Evolutionary conservation across 2,329 filamentous ascomycete genomes (phyloP).

Genomic region (Calonectria fujianensis): DNA sequence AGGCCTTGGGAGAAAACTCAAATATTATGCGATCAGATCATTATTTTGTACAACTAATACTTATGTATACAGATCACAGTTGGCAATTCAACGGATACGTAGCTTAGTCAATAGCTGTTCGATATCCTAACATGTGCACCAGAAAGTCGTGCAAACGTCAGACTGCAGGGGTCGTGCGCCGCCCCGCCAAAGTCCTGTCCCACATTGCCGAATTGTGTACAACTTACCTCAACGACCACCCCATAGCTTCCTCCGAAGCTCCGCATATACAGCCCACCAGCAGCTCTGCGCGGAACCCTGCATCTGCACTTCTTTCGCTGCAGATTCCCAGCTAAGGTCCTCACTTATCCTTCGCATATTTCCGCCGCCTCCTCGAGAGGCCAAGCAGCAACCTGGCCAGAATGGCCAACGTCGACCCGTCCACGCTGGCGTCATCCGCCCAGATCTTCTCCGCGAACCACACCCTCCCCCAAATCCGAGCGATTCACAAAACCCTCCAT

Average conservation of each 20-base stretch:
- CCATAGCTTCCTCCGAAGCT: conserved; percentile 13
- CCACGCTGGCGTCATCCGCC: conserved; percentile 68
- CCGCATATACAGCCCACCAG: conserved; percentile 19
- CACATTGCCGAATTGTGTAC: conserved; percentile 52
- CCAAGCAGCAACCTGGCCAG: conserved; percentile 43
- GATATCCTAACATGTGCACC: not conserved
- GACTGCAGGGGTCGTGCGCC: conserved; percentile 40
- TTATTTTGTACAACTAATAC: not conserved
- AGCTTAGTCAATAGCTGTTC: not conserved
- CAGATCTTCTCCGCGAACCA: conserved; percentile 74
- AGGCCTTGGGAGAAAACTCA: not conserved
- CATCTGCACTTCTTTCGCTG: conserved; percentile 42
- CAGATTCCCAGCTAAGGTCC: conserved; percentile 29
- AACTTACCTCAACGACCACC: conserved; percentile 42
- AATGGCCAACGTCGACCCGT: conserved; percentile 68
- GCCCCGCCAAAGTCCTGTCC: conserved; percentile 50
- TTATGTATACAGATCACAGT: not conserved
- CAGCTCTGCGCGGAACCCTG: conserved; percentile 21
- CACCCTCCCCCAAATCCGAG: conserved; percentile 78
- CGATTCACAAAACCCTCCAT: conserved; percentile 77
- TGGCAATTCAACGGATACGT: not conserved
- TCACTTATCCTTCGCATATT: conserved; percentile 12
- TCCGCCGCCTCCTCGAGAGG: conserved; percentile 21
- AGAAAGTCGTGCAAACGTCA: not conserved
- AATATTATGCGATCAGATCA: not conserved